Percentiles rank a stretch among this genome's conserved stretches.
These are phyloP conservation scores for Cucurbita pepo DNA, from an alignment of 306 rosid genomes.

Conservation along the genomic window DNA sequence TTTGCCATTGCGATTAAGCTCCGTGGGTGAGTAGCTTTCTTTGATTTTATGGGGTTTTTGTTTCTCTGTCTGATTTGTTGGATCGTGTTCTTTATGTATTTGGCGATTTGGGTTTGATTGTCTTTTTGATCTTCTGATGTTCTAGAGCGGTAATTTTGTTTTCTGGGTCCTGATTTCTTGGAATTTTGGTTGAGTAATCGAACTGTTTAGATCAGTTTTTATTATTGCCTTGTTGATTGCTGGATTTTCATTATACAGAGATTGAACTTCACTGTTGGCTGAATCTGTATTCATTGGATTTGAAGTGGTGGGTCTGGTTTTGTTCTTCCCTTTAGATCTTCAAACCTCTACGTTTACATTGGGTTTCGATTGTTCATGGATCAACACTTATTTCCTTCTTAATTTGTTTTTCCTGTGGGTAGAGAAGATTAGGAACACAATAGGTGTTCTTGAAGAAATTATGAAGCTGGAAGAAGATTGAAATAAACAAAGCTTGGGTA, in stretches of 20 bases:
- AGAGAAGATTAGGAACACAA: not conserved
- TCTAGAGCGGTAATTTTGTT: not conserved
- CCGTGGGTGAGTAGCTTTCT: slow-evolving; percentile 1
- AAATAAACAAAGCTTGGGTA: not conserved
- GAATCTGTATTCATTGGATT: not conserved
- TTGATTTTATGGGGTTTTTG: not conserved
- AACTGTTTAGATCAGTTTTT: not conserved
- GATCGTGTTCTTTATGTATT: not conserved
- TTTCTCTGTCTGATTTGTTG: not conserved
- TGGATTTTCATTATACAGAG: not conserved
- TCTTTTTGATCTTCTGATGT: not conserved
- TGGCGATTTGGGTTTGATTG: not conserved
- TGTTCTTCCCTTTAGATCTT: not conserved
- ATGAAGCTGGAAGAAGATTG: not conserved
- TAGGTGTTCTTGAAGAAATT: not conserved
- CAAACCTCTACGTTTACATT: not conserved
- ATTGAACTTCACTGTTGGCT: not conserved
- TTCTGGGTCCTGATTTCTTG: not conserved
- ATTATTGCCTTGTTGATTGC: not conserved
- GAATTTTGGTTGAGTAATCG: not conserved
- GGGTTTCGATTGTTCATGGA: not conserved
- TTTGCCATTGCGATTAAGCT: not conserved
- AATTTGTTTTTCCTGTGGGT: not conserved
- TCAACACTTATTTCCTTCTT: not conserved
- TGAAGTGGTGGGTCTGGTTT: not conserved